Evolutionary conservation across 768 basidiomycete species (phyloP), one percentile per base, ranked within the genome.

Genomic region (Lyophyllum atratum): DNA sequence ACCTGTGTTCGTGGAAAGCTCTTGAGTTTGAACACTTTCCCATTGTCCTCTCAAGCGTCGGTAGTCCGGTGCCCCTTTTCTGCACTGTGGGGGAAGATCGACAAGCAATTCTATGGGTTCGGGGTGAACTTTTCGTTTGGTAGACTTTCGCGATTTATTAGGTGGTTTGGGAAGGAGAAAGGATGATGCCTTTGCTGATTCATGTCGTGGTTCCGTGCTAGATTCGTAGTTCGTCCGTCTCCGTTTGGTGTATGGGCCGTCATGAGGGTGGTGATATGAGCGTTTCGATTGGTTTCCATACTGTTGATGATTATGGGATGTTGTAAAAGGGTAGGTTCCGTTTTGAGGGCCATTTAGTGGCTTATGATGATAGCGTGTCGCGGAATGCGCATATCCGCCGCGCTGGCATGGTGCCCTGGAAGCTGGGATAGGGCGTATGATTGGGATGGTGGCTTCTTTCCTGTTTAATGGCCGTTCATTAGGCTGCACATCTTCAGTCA

Each of bases 401-500:
- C 26, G 42, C 8, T 37, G 54, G 14, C 37, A 43, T 40, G 39
- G 4, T 29, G 26, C 49, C 42, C 29, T 59, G 50, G 45, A 42
- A 19, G 33, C 21, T 6, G 21, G 47, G 26, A 49, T 31, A 14
- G 57, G 29, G 11, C 50, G 55, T 5, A 62, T 49, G 15, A 48
- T 44, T 22, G 60, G 63, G 8, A 64, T 37, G 12, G 49, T 42
- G n/a, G 48, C 58, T 39, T 55, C 55, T 34, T 59, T 64, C 39
- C 55, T 53, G 28, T 51, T 58, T 1, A 51, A 42, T 31, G 25
- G 25, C 19, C 60, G 49, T 50, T 64, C 60, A 52, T 64, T 62
- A 21, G 63, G 63, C 11, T 62, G 63, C 25, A 46, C 40, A 59
- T 62, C 63, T 54, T 64, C 63, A 43, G 25, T 55, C 63, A 64